Base-by-base conservation (phyloP, 495 filamentous ascomycete genomes). In the Lasiosphaeria miniovina region DNA sequence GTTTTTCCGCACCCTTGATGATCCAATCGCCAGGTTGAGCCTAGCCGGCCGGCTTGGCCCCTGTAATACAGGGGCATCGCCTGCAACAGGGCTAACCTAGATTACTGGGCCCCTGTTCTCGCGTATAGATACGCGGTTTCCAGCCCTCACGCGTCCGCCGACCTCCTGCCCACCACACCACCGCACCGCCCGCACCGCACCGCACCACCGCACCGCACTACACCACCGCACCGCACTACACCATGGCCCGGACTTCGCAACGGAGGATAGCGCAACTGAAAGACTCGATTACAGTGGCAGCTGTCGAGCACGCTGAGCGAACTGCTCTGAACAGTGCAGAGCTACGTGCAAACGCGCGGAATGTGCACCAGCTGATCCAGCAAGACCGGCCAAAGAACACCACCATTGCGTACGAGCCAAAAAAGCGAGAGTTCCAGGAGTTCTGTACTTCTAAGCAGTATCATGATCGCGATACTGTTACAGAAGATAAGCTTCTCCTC, bases 311-410 rank as follows among this genome's bases (percentile, higher is more conserved):
- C 36, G 11, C 36, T 40, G 36, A 40, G 36, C 36, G 36, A 11
- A 40, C 36, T 40, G 36, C 36, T 40, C 36, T 40, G 36, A 52
- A 52, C 31, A 52, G 34, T 31, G 49, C 49, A 14, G 49, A 52
- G 32, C 49, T 52, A 24, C 49, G 49, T 31, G 31, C 31, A 11
- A 52, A 52, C 49, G 31, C 31, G 14, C 49, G 31, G 49, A 52
- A 52, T 52, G 31, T 52, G 14, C 49, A 17, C 31, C 8, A 11
- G 14, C 8, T 52, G 49, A 52, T 33, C 31, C 14, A 52, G 31
- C 14, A 14, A 10, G 49, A 14, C 12, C 6, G 49, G 32, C 49
- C 49, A 31, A 52, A 34, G 7, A 52, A 52, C 31, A 52, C 49
- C 49, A 35, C n/a, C n/a, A n/a, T n/a, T n/a, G n/a, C n/a, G n/a